Conservation (phyloP, 129 eudicot species). For the Cynara cardunculus region DNA sequence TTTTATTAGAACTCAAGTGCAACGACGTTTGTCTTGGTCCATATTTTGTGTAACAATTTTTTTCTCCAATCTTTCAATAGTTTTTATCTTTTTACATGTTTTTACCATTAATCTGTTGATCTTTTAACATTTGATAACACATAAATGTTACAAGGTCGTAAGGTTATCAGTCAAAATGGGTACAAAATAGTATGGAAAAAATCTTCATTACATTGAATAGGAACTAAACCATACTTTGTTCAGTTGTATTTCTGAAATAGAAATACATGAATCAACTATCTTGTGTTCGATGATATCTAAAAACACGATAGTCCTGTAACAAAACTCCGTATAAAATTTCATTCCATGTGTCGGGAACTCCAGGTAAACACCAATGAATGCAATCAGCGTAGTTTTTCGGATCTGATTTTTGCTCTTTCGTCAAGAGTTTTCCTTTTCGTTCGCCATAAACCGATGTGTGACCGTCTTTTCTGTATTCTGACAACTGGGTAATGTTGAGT, state of each 20-base stretch:
- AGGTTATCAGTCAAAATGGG: not conserved
- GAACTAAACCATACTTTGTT: not conserved
- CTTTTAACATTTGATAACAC: not conserved
- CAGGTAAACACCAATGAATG: conserved; percentile 97
- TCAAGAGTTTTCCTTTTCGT: conserved; percentile 82
- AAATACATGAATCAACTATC: not conserved
- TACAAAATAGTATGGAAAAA: too few relatives aligned
- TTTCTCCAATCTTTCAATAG: not conserved
- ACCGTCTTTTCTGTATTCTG: conserved; percentile 84
- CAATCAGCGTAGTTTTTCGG: conserved; percentile 84
- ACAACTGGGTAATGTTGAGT: conserved; percentile 79
- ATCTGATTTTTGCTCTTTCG: conserved; percentile 71
- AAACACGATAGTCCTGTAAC: conserved; percentile 58
- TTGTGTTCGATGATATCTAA: conserved; percentile 8
- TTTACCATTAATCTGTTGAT: not conserved
- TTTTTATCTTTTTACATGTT: too few relatives aligned
- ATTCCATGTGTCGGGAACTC: conserved; percentile 96
- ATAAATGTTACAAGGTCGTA: not conserved
- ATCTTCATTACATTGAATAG: not conserved
- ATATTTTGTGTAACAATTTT: too few relatives aligned
- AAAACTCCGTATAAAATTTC: conserved; percentile 72
- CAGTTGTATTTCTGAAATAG: not conserved
- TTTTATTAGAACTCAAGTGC: too few relatives aligned
- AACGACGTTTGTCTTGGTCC: not conserved
- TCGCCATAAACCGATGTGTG: conserved; percentile 85